A percentile compares a stretch with the other conserved stretches of the same genome.
phyloP scores from a whole-genome alignment of 2,329 filamentous ascomycete genomes.

The Penicillium oxalicum region DNA sequence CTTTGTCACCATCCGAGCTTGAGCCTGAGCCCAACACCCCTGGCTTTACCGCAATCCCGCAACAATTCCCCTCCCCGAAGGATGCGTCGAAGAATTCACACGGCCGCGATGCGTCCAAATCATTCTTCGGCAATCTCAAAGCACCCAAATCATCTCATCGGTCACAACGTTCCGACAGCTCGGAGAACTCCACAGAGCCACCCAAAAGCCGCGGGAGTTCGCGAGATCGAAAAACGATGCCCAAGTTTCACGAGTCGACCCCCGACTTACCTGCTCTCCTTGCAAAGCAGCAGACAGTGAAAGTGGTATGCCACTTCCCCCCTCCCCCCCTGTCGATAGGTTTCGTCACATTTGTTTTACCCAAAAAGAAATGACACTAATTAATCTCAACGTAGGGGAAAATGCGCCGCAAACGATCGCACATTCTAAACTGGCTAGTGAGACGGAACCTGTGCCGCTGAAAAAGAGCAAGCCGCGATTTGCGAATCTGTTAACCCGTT shows the following conservation, averaged over 20 bases:
- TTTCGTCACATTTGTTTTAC: not conserved
- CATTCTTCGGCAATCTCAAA: conserved; percentile 44
- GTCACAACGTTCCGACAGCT: conserved; percentile 38
- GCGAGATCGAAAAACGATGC: conserved; percentile 36
- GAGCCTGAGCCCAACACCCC: conserved; percentile 33
- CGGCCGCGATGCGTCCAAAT: conserved; percentile 40
- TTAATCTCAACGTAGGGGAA: conserved; percentile 13
- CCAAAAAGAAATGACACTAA: not conserved
- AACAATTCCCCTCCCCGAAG: conserved; percentile 40
- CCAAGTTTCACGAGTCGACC: conserved; percentile 38
- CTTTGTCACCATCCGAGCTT: conserved; percentile 20
- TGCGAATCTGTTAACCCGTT: conserved; percentile 40
- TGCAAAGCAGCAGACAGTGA: conserved; percentile 24
- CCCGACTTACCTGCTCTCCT: conserved; percentile 36
- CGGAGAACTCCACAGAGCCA: conserved; percentile 31
- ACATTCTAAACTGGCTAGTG: conserved; percentile 23
- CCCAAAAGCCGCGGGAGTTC: conserved; percentile 41
- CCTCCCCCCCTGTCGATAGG: too few relatives aligned
- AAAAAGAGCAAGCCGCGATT: conserved; percentile 43
- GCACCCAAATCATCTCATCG: conserved; percentile 42
- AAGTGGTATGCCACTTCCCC: conserved; percentile 18
- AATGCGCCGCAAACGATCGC: conserved; percentile 19
- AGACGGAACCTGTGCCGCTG: conserved; percentile 23
- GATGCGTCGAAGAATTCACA: conserved; percentile 34
- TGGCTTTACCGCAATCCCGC: conserved; percentile 42